Conservation (phyloP, 768 basidiomycete species). For the Mycena alexandri region DNA sequence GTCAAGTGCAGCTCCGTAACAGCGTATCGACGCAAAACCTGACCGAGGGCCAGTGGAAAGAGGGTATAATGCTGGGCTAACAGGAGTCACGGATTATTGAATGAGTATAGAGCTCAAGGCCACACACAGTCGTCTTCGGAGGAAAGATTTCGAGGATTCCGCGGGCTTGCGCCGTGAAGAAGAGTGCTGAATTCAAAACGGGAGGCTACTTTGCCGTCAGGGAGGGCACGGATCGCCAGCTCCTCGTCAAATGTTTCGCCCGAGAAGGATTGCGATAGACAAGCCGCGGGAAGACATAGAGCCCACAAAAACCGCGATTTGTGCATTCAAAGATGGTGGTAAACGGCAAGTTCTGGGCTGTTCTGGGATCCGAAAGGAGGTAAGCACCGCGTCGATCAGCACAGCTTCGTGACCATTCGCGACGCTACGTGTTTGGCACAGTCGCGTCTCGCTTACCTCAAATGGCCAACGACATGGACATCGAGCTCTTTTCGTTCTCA, state of each 20-base stretch:
- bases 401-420: too few species aligned
- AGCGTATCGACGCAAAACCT: constrained; percentile 87
- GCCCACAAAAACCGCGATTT: constrained; percentile 21
- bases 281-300: constrained; percentile 16
- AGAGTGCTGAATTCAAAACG: constrained; percentile 85
- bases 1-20: constrained; percentile 91
- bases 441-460: neutral
- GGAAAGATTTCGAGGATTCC: constrained; percentile 65
- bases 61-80: constrained; percentile 88
- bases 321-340: constrained; percentile 10
- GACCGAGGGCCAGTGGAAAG: constrained; percentile 88
- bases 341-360: too few species aligned
- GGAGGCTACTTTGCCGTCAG: constrained; percentile 86
- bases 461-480: constrained; percentile 7
- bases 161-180: constrained; percentile 64
- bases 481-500: constrained; percentile 21
- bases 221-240: constrained; percentile 64
- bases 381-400: too few species aligned
- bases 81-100: neutral
- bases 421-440: too few species aligned
- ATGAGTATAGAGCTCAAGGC: neutral
- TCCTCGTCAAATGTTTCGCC: constrained; percentile 64
- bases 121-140: constrained; percentile 64
- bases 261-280: constrained; percentile 27
- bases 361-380: too few species aligned